Conservation (phyloP, 1,139 yeast species). For the Meyerozyma guilliermondii region DNA sequence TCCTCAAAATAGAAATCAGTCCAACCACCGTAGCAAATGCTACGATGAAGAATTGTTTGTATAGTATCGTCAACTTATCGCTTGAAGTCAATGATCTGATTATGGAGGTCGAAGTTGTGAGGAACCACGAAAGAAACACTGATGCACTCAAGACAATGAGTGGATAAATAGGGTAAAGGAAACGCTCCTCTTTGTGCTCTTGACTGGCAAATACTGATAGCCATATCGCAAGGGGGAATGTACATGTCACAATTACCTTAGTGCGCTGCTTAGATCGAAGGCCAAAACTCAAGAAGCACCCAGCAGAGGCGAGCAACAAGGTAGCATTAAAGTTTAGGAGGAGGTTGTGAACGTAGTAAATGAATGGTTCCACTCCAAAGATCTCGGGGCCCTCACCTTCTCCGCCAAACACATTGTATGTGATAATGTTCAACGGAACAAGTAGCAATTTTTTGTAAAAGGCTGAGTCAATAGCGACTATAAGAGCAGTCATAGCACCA, state of each 20-base stretch:
- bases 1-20: slow-evolving; percentile 33
- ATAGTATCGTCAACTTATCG: neutral
- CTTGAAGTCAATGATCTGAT: neutral
- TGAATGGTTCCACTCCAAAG: slow-evolving; percentile 84
- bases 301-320: slow-evolving; percentile 41
- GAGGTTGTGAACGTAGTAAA: slow-evolving; percentile 67
- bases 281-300: slow-evolving; percentile 24
- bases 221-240: slow-evolving; percentile 54
- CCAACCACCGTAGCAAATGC: slow-evolving; percentile 12
- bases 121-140: slow-evolving; percentile 33
- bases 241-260: slow-evolving; percentile 9
- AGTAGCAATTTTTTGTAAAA: slow-evolving; percentile 59
- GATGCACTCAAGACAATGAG: slow-evolving; percentile 63
- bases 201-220: slow-evolving; percentile 58
- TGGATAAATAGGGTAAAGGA: slow-evolving; percentile 80
- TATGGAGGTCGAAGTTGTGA: slow-evolving; percentile 4
- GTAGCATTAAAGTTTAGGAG: slow-evolving; percentile 66
- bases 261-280: slow-evolving; percentile 9
- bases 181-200: slow-evolving; percentile 93
- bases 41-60: slow-evolving; percentile 2
- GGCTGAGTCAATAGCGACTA: slow-evolving; percentile 52
- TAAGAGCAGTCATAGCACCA: slow-evolving; percentile 26
- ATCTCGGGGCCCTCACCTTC: slow-evolving; percentile 82
- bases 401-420: slow-evolving; percentile 76
- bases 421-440: slow-evolving; percentile 78